These are phyloP conservation scores for Cymbopogon citratus DNA, from an alignment of 176 grass and related monocot genomes.

Conservation along the genomic window DNA sequence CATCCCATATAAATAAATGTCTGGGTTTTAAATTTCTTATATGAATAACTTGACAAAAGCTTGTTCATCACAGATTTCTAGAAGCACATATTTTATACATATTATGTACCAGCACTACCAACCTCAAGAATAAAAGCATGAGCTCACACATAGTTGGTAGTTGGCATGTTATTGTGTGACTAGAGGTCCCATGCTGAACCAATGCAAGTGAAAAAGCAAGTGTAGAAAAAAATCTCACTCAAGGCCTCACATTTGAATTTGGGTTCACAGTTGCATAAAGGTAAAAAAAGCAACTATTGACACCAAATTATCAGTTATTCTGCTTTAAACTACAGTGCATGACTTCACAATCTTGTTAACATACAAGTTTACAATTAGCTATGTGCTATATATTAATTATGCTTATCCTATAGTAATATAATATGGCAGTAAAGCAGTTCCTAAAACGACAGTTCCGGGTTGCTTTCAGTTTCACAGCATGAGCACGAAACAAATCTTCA, in stretches of 20 bases:
- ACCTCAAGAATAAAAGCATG: background rate
- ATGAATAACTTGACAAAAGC: background rate
- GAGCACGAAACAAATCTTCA: background rate
- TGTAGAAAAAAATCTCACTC: background rate
- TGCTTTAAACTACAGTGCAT: background rate
- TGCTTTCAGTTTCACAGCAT: background rate
- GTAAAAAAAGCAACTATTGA: background rate
- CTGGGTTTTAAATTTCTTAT: background rate
- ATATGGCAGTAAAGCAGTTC: background rate
- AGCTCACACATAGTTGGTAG: background rate
- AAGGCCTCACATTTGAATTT: background rate
- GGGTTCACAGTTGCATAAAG: slow-evolving; percentile 2
- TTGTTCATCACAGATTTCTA: background rate
- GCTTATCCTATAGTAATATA: background rate
- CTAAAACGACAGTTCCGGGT: background rate
- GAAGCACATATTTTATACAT: background rate
- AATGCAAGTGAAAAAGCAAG: background rate
- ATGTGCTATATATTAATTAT: background rate
- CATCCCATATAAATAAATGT: background rate
- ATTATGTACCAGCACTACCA: background rate
- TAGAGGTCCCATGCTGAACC: background rate
- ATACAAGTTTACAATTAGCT: background rate
- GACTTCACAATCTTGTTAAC: background rate
- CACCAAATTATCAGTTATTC: background rate
- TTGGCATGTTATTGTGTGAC: background rate